phyloP scores from a whole-genome alignment of 2,329 filamentous ascomycete genomes.

The Xylaria sp. region DNA sequence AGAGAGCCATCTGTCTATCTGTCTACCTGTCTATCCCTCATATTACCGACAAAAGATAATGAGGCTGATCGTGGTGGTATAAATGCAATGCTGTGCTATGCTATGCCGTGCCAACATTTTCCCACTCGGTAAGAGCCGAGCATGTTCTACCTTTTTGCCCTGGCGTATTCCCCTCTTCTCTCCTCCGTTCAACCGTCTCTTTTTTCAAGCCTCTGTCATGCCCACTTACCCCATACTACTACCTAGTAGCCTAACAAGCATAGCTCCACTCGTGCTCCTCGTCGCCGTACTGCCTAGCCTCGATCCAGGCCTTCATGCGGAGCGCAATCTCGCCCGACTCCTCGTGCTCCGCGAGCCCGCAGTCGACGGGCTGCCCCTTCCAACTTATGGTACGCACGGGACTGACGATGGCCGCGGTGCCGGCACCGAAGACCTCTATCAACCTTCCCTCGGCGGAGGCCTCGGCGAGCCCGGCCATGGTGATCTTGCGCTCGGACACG shows the following conservation, averaged over 20 bases:
- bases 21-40: not conserved
- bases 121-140: not conserved
- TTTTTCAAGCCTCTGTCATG: too few relatives aligned
- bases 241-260: slow-evolving; percentile 49
- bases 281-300: slow-evolving; percentile 93
- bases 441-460: slow-evolving; percentile 86
- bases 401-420: slow-evolving; percentile 93
- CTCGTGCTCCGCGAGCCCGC: slow-evolving; percentile 80
- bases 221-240: not conserved
- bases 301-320: slow-evolving; percentile 96
- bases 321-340: slow-evolving; percentile 89
- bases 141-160: not conserved
- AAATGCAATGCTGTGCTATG: not conserved
- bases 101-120: not conserved
- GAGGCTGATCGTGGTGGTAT: not conserved
- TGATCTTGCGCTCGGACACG: slow-evolving; percentile 88
- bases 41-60: not conserved
- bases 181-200: not conserved
- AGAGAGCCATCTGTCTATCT: not conserved
- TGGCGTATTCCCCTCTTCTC: not conserved
- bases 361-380: slow-evolving; percentile 82
- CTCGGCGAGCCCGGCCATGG: slow-evolving; percentile 85
- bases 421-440: slow-evolving; percentile 92
- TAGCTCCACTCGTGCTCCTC: slow-evolving; percentile 93
- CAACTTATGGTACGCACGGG: slow-evolving; percentile 91